A percentile compares a stretch with the other conserved stretches of the same genome.
These are phyloP conservation scores for Theileria sp. DNA, from an alignment of 169 alveolate species.

Conservation along the genomic window DNA sequence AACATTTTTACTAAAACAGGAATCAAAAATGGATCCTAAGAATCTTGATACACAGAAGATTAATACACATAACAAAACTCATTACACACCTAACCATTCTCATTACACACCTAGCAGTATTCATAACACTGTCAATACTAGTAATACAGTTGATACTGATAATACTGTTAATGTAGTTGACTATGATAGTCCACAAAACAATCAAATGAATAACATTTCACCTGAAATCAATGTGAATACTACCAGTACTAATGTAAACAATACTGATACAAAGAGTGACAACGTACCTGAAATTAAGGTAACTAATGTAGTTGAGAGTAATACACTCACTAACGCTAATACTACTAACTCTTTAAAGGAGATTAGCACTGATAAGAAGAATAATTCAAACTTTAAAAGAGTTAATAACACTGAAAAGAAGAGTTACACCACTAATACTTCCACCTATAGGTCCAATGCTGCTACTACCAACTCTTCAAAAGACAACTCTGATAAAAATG, in stretches of 20 bases:
- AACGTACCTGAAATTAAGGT: not conserved
- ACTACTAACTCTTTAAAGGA: not conserved
- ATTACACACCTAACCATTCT: not conserved
- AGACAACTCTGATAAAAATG: not conserved
- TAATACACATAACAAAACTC: not conserved
- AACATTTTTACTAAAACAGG: not conserved
- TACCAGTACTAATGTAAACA: not conserved
- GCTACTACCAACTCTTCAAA: not conserved
- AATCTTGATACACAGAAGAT: conserved; percentile 14
- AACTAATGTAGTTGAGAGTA: not conserved
- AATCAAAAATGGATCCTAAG: conserved; percentile 11
- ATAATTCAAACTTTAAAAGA: not conserved
- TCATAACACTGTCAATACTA: not conserved
- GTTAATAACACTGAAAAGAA: not conserved
- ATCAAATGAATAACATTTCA: not conserved
- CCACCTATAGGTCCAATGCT: not conserved
- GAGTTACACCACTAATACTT: not conserved
- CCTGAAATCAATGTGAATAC: not conserved
- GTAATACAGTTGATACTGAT: not conserved
- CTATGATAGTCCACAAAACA: not conserved
- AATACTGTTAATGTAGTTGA: conserved; percentile 8
- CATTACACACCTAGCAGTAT: not conserved
- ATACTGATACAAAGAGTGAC: not conserved
- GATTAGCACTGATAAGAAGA: not conserved
- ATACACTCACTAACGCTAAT: not conserved